A percentile compares a stretch with the other conserved stretches of the same genome.
phyloP scores from a whole-genome alignment of 768 basidiomycete genomes.

The Heimioporus sp. region DNA sequence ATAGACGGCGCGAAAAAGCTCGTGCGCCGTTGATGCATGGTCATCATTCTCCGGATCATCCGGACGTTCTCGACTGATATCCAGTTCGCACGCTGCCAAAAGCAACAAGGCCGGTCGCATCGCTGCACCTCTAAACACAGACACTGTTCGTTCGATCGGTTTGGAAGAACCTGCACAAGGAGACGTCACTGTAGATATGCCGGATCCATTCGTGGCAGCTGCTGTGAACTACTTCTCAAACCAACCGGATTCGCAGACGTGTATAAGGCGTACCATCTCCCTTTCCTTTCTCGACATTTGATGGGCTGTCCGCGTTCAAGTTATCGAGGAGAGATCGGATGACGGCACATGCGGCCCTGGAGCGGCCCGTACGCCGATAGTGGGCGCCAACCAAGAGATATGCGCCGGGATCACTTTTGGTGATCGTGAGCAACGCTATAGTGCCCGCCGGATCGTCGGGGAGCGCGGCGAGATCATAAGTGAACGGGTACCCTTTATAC shows the following conservation, averaged over 20 bases:
- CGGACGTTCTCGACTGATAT: constrained; percentile 28
- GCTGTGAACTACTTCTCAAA: constrained; percentile 15
- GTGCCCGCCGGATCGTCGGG: constrained; percentile 29
- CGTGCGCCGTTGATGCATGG: constrained; percentile 23
- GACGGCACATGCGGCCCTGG: constrained; percentile 28
- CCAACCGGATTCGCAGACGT: constrained; percentile 8
- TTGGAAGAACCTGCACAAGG: constrained; percentile 9
- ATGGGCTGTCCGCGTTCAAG: neutral
- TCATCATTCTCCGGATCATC: constrained; percentile 15
- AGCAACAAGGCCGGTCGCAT: constrained; percentile 30
- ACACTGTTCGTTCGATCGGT: constrained; percentile 2
- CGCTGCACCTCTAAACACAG: constrained; percentile 13
- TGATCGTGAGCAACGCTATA: constrained; percentile 24
- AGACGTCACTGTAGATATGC: constrained; percentile 5
- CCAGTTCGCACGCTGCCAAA: constrained; percentile 32
- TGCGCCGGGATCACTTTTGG: constrained; percentile 31
- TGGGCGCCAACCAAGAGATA: constrained; percentile 31
- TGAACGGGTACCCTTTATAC: constrained; percentile 28
- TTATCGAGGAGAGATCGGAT: constrained; percentile 24
- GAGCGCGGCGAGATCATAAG: constrained; percentile 26
- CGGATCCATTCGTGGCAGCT: constrained; percentile 6
- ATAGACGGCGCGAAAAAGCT: constrained; percentile 31
- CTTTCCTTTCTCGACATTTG: constrained; percentile 16
- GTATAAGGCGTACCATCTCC: constrained; percentile 25
- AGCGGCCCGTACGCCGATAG: constrained; percentile 33